Percentiles rank a stretch among this genome's conserved stretches.
Evolutionary conservation across 2,329 filamentous ascomycete genomes (phyloP).

Genomic region (Trichoderma harzianum): DNA sequence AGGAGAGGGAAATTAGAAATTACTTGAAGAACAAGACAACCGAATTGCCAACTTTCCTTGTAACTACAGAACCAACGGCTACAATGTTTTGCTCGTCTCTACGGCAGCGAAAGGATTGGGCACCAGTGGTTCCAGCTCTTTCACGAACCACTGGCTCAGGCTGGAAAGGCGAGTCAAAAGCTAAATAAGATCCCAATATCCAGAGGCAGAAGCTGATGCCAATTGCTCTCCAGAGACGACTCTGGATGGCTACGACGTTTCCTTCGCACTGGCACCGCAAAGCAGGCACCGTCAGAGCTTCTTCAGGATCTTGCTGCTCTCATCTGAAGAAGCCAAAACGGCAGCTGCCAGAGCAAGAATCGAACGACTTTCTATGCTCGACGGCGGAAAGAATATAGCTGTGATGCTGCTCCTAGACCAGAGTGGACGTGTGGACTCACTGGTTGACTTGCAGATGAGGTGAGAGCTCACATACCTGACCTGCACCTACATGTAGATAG

Average conservation of each 20-base stretch:
- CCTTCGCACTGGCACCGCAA: slow-evolving; percentile 33
- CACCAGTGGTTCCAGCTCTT: slow-evolving; percentile 29
- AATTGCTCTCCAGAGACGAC: slow-evolving; percentile 35
- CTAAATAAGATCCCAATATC: not conserved
- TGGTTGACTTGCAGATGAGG: slow-evolving; percentile 45
- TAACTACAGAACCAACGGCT: not conserved
- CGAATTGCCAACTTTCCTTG: not conserved
- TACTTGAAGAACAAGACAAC: not conserved
- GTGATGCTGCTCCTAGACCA: slow-evolving; percentile 44
- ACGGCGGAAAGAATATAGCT: slow-evolving; percentile 38
- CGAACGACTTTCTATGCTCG: slow-evolving; percentile 41
- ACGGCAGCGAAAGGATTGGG: slow-evolving; percentile 37
- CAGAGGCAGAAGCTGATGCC: slow-evolving; percentile 8
- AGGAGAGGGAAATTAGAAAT: not conserved
- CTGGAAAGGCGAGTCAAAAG: slow-evolving; percentile 29
- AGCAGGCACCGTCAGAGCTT: not conserved
- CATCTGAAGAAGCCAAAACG: slow-evolving; percentile 35
- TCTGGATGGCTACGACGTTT: slow-evolving; percentile 45
- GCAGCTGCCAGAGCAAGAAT: slow-evolving; percentile 32
- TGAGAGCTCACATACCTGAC: slow-evolving; percentile 26
- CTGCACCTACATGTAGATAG: not conserved
- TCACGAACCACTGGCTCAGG: slow-evolving; percentile 13
- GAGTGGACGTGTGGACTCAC: slow-evolving; percentile 30
- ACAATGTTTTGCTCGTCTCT: slow-evolving; percentile 41
- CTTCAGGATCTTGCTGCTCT: slow-evolving; percentile 42